phyloP scores from a whole-genome alignment of 768 basidiomycete genomes.

The Tulasnella sp. region DNA sequence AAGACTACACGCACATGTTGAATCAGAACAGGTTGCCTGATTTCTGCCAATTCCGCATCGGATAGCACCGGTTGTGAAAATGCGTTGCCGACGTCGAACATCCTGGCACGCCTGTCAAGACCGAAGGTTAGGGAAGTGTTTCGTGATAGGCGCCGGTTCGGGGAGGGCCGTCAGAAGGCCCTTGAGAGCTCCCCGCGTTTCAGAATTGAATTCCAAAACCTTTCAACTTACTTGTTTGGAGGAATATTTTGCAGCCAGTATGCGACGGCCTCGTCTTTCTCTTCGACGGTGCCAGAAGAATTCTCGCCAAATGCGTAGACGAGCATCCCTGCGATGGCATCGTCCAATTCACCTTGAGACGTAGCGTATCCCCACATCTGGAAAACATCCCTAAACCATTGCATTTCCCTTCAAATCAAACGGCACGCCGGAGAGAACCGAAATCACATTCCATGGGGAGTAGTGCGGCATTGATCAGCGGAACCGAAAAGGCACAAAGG shows the following conservation, averaged over 20 bases:
- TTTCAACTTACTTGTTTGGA: not conserved
- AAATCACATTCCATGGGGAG: not conserved
- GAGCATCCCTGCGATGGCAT: not conserved
- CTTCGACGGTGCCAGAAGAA: constrained; percentile 33
- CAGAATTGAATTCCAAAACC: not conserved
- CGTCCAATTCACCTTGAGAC: not conserved
- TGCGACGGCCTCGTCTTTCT: constrained; percentile 57
- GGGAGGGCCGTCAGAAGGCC: not conserved
- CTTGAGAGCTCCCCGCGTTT: not conserved
- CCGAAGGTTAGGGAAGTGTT: not conserved
- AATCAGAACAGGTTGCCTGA: not conserved
- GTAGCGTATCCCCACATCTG: constrained; percentile 5
- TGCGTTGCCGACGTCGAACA: constrained; percentile 6
- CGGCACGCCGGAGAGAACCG: not conserved
- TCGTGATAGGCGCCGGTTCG: not conserved
- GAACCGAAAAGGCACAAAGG: not conserved
- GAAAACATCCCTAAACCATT: constrained; percentile 1
- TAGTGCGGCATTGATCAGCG: not conserved
- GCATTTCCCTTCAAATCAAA: not conserved
- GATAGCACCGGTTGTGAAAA: not conserved
- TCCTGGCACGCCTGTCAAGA: not conserved
- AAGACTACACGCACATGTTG: not conserved
- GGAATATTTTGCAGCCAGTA: constrained; percentile 41
- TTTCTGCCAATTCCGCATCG: not conserved
- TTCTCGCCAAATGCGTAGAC: not conserved